A percentile compares a stretch with the other conserved stretches of the same genome.
These are phyloP conservation scores for Mycena metata DNA, from an alignment of 768 basidiomycete species.

Conservation along the genomic window DNA sequence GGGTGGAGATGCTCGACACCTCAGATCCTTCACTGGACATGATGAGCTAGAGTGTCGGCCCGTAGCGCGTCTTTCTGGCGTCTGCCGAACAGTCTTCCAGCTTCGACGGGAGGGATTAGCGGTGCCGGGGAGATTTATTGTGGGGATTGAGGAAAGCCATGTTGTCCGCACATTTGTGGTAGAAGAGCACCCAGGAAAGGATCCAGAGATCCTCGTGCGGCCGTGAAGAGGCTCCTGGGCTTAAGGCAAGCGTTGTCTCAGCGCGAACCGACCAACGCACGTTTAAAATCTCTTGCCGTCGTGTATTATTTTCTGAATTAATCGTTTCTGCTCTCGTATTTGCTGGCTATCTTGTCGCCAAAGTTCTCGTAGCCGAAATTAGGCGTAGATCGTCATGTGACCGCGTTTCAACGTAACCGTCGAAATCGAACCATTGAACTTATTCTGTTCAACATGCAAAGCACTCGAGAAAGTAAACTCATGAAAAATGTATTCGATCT, in stretches of 20 bases:
- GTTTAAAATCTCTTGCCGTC: neutral
- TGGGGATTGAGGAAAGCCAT: slow-evolving; percentile 1
- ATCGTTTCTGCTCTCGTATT: no score
- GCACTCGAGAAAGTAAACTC: no score
- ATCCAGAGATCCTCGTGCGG: neutral
- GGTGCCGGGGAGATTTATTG: neutral
- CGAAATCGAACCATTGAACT: no score
- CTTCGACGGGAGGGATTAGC: neutral
- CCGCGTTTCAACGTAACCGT: no score
- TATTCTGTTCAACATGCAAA: no score
- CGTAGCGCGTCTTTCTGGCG: slow-evolving; percentile 1
- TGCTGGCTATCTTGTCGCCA: no score
- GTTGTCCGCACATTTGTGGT: neutral
- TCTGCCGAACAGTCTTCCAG: slow-evolving; percentile 4
- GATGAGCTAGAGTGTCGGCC: slow-evolving; percentile 17
- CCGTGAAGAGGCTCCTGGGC: slow-evolving; percentile 5
- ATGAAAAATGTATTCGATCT: no score
- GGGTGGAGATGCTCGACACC: slow-evolving; percentile 17
- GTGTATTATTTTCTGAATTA: no score
- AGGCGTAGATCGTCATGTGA: no score
- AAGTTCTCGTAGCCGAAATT: no score
- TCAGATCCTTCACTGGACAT: slow-evolving; percentile 6
- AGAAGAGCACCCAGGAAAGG: slow-evolving; percentile 4
- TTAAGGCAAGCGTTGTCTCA: neutral
- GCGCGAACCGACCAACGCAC: slow-evolving; percentile 7